Conservation (phyloP, 257 asterid species). For the Datura wrightii region DNA sequence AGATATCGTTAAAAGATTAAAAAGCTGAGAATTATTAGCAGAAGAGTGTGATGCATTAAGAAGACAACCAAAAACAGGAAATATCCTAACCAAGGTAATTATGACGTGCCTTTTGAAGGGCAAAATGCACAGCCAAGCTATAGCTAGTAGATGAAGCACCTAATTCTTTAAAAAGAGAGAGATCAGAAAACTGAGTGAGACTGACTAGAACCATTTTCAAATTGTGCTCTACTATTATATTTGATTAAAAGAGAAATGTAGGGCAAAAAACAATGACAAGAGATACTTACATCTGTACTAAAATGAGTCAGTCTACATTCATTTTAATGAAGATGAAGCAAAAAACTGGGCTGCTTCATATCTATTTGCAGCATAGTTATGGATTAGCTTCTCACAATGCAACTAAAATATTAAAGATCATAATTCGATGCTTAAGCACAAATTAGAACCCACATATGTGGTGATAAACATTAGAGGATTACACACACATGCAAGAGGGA, state of each 20-base stretch:
- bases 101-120: slow-evolving; percentile 7
- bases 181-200: slow-evolving; percentile 8
- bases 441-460: slow-evolving; percentile 3
- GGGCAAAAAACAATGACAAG: not conserved
- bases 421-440: not conserved
- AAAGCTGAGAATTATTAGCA: slow-evolving; percentile 7
- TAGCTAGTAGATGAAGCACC: slow-evolving; percentile 3
- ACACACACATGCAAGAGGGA: not conserved
- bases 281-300: not conserved
- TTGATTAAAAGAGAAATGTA: not conserved
- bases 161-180: slow-evolving; percentile 6
- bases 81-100: slow-evolving; percentile 19
- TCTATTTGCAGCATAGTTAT: not conserved
- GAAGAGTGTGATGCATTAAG: not conserved
- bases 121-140: not conserved
- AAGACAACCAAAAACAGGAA: slow-evolving; percentile 13
- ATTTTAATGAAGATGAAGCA: not conserved
- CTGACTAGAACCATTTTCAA: slow-evolving; percentile 17
- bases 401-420: not conserved
- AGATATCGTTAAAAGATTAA: slow-evolving; percentile 8
- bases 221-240: not conserved
- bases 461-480: not conserved
- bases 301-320: not conserved
- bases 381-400: not conserved
- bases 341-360: not conserved